Evolutionary conservation across 306 rosid species (phyloP).

Genomic region (Luffa aegyptiaca): DNA sequence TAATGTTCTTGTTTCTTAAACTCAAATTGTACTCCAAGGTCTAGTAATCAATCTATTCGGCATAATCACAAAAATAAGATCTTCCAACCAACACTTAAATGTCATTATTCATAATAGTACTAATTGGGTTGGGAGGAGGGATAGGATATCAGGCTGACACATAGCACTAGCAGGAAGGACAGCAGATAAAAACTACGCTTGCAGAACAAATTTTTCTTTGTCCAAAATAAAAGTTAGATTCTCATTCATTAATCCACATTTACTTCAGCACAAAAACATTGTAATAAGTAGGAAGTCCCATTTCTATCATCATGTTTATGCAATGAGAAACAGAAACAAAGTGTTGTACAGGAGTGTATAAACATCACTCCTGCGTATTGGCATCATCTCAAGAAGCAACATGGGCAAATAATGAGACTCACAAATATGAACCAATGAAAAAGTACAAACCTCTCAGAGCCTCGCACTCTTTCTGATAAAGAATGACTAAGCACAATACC

Average conservation of each 20-base stretch:
- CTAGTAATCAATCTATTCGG: not conserved
- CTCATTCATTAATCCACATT: not conserved
- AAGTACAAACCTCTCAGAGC: slow-evolving; percentile 42
- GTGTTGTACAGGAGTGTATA: not conserved
- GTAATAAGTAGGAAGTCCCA: not conserved
- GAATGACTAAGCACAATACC: slow-evolving; percentile 65
- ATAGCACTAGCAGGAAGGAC: not conserved
- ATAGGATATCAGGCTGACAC: not conserved
- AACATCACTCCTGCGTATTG: not conserved
- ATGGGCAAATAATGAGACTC: not conserved
- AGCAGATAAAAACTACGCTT: not conserved
- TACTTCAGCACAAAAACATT: not conserved
- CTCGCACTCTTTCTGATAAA: slow-evolving; percentile 46
- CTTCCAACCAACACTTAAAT: not conserved
- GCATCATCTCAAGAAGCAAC: not conserved
- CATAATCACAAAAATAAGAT: not conserved
- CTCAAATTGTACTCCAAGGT: not conserved
- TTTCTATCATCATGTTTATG: slow-evolving; percentile 1
- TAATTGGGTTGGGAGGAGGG: not conserved
- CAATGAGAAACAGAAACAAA: not conserved
- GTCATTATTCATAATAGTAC: not conserved
- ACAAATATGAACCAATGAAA: slow-evolving; percentile 1
- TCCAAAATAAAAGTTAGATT: not conserved
- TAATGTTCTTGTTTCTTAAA: not conserved
- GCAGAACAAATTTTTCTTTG: not conserved